Evolutionary conservation across 1,139 yeast genomes (phyloP).

Genomic region (Protomyces macrosporus): DNA sequence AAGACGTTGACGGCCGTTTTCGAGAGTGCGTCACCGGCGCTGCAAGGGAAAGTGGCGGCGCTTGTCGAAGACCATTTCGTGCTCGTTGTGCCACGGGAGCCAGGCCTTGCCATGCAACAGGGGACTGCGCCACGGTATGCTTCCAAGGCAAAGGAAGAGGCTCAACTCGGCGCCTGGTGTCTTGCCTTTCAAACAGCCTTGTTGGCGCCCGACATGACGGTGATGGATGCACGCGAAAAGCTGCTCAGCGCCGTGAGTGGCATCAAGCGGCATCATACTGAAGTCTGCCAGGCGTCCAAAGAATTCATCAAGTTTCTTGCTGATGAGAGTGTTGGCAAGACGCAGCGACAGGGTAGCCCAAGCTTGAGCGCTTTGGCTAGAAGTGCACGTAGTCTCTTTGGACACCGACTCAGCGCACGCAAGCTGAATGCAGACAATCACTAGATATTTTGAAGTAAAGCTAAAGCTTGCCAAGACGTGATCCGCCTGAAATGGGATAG

Average conservation of each 20-base stretch:
- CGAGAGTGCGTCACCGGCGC: conserved; percentile 22
- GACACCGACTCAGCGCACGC: not conserved
- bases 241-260: conserved; percentile 35
- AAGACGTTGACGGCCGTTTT: conserved; percentile 24
- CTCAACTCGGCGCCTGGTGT: conserved; percentile 14
- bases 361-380: conserved; percentile 8
- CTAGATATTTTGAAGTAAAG: not conserved
- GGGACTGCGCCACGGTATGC: not conserved
- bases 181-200: conserved; percentile 7
- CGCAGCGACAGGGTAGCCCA: not conserved
- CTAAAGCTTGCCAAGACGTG: conserved; percentile 13
- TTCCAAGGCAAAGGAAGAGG: not conserved
- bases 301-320: conserved; percentile 59
- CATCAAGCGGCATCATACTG: conserved; percentile 33
- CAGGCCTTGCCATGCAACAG: not conserved
- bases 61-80: conserved; percentile 32
- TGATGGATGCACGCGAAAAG: conserved; percentile 27
- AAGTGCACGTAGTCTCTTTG: conserved; percentile 11
- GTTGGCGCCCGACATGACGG: not conserved
- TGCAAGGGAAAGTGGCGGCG: conserved; percentile 31
- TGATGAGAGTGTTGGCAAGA: conserved; percentile 37
- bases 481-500: conserved; percentile 8
- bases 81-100: not conserved
- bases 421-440: not conserved
- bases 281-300: conserved; percentile 33